Conservation (phyloP, 345 rosid genomes). For the Citropsis articulata region DNA sequence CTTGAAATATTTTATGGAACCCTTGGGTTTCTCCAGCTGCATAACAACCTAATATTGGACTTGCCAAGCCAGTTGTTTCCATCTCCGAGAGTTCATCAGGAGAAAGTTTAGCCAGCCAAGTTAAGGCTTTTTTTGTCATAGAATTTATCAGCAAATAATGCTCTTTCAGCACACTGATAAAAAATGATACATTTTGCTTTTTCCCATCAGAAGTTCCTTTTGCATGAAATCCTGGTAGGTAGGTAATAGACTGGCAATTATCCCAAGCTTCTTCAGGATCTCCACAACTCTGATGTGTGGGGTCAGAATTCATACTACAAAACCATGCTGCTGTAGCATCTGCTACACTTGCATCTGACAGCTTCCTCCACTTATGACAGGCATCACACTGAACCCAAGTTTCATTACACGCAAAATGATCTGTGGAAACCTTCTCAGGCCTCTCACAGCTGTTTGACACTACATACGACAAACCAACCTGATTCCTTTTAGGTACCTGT, state of each 20-base stretch:
- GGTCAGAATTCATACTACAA: slow-evolving; percentile 86
- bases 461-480: slow-evolving; percentile 20
- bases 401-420: slow-evolving; percentile 38
- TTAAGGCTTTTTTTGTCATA: slow-evolving; percentile 61
- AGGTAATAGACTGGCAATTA: slow-evolving; percentile 47
- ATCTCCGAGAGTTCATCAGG: slow-evolving; percentile 67
- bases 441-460: slow-evolving; percentile 31
- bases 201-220: slow-evolving; percentile 60
- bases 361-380: slow-evolving; percentile 91
- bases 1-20: slow-evolving; percentile 64
- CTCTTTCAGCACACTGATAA: slow-evolving; percentile 67
- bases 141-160: slow-evolving; percentile 49
- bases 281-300: slow-evolving; percentile 58
- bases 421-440: slow-evolving; percentile 28
- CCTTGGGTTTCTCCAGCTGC: slow-evolving; percentile 38
- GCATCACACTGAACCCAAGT: slow-evolving; percentile 95
- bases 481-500: slow-evolving; percentile 16
- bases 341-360: slow-evolving; percentile 37
- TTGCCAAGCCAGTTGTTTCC: slow-evolving; percentile 76
- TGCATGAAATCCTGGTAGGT: slow-evolving; percentile 69
- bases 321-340: slow-evolving; percentile 70
- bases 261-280: slow-evolving; percentile 85
- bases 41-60: slow-evolving; percentile 54
- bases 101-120: slow-evolving; percentile 75
- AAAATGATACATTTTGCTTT: slow-evolving; percentile 68